A percentile compares a stretch with the other conserved stretches of the same genome.
Evolutionary conservation across 371 early-diverging fungal genomes (phyloP).

Genomic region (Syncephalis plumigaleata): DNA sequence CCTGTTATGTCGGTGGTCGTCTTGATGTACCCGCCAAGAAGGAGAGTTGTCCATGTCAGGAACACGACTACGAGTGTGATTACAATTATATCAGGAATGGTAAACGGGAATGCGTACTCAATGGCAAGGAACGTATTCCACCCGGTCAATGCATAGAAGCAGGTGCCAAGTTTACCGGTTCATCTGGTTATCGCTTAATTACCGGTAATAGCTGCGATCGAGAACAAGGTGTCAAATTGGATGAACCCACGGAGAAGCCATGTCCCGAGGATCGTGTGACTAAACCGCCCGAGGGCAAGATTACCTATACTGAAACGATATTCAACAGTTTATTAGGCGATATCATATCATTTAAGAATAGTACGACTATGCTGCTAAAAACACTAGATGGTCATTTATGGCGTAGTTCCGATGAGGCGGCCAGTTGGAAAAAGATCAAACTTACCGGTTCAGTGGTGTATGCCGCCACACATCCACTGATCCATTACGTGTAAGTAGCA

Average conservation of each 20-base stretch:
- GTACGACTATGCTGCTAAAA: slow-evolving; percentile 30
- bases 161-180: slow-evolving; percentile 49
- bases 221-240: slow-evolving; percentile 28
- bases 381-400: slow-evolving; percentile 35
- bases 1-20: slow-evolving; percentile 61
- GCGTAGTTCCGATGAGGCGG: slow-evolving; percentile 42
- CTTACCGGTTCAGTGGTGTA: slow-evolving; percentile 13
- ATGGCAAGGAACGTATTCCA: slow-evolving; percentile 28
- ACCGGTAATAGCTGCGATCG: slow-evolving; percentile 55
- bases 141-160: slow-evolving; percentile 29
- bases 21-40: slow-evolving; percentile 27
- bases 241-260: slow-evolving; percentile 35
- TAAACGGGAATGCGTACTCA: slow-evolving; percentile 31
- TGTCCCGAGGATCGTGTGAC: slow-evolving; percentile 28
- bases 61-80: slow-evolving; percentile 86
- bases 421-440: slow-evolving; percentile 31
- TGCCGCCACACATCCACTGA: slow-evolving; percentile 4
- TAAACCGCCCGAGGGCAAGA: slow-evolving; percentile 15
- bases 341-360: slow-evolving; percentile 30
- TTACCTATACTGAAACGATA: slow-evolving; percentile 15
- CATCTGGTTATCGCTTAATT: slow-evolving; percentile 76
- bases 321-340: slow-evolving; percentile 28
- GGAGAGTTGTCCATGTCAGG: slow-evolving; percentile 57
- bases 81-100: slow-evolving; percentile 45
- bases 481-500: no score